Base-by-base conservation (phyloP, 495 filamentous ascomycete genomes). In the Penicillium bovifimosum region DNA sequence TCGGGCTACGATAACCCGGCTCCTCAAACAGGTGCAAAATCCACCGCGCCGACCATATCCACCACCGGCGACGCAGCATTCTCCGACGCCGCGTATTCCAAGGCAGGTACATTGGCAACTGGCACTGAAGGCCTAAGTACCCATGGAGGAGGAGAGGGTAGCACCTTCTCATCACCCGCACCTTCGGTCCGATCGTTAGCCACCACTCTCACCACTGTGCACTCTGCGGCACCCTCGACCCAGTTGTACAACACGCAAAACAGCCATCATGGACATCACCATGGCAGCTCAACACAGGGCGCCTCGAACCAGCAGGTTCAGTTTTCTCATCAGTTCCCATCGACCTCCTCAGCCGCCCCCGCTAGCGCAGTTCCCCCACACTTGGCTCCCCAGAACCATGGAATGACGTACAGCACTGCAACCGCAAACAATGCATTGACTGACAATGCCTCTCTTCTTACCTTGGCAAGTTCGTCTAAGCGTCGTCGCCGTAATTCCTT, bases 381-480 rank as follows among this genome's bases (percentile, higher is more conserved):
- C 73, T 76, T 96, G 3, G 76, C 79, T 2, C 80, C 81, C 41
- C 73, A 80, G 13, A 80, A 80, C 18, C 80, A 92, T 59, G 88
- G 89, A 0, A 80, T 85, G 28, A 96, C 91, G 5, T 98, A 98
- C 69, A 85, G 73, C 52, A 83, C 83, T 4, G 93, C 91, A 0
- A 96, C 90, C 0, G 93, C 93, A 38, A 95, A 96, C 70, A 91
- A 91, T 64, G 77, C 93, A 11, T 74, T 96, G 20, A 95, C 89
- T 7, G 93, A 98, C 63, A 91, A 98, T 64, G 93, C 93, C 1
- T 96, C 91, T 14, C 92, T 97, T 51, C 80, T 98, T 24, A 98
- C 93, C 0, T 79, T 98, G n/a, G 93, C 93, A 1, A 96, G 91
- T 6, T 96, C 91, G 0, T 96, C 91, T 17, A 95, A 96, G 66